phyloP scores from a whole-genome alignment of 768 basidiomycete genomes.

The Tulasnella sp. region DNA sequence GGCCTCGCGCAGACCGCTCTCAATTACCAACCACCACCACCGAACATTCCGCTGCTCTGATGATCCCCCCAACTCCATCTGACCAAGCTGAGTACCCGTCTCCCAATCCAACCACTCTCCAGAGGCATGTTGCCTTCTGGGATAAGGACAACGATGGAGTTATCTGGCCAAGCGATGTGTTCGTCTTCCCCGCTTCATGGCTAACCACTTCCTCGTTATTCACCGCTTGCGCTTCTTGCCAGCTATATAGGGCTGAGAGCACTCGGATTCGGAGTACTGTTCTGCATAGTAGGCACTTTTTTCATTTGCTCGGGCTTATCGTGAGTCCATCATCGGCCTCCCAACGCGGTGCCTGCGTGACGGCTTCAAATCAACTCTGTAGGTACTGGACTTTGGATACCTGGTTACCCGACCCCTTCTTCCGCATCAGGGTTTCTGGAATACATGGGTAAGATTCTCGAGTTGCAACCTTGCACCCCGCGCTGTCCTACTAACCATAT shows the following conservation, averaged over 20 bases:
- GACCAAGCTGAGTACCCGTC: not conserved
- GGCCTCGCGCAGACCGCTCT: too few species aligned
- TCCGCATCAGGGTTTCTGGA: not conserved
- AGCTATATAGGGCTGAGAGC: not conserved
- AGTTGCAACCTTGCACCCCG: not conserved
- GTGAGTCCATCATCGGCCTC: too few species aligned
- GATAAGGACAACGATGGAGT: conserved; percentile 9
- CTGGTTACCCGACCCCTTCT: conserved; percentile 5
- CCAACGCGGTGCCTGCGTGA: too few species aligned
- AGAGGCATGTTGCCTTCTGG: not conserved
- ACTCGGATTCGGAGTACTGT: not conserved
- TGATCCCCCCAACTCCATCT: not conserved
- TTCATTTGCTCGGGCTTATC: not conserved
- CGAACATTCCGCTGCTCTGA: too few species aligned
- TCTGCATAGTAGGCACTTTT: not conserved
- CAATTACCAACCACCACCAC: too few species aligned
- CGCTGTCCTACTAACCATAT: too few species aligned
- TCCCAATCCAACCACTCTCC: not conserved
- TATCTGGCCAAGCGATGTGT: conserved; percentile 12
- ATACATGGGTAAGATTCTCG: not conserved
- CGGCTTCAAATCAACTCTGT: too few species aligned
- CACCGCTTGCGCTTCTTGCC: not conserved
- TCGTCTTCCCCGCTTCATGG: not conserved
- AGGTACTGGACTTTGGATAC: not conserved
- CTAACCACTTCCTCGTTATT: not conserved